Base-by-base conservation (phyloP, 306 rosid species). In the Carpinus viminea region DNA sequence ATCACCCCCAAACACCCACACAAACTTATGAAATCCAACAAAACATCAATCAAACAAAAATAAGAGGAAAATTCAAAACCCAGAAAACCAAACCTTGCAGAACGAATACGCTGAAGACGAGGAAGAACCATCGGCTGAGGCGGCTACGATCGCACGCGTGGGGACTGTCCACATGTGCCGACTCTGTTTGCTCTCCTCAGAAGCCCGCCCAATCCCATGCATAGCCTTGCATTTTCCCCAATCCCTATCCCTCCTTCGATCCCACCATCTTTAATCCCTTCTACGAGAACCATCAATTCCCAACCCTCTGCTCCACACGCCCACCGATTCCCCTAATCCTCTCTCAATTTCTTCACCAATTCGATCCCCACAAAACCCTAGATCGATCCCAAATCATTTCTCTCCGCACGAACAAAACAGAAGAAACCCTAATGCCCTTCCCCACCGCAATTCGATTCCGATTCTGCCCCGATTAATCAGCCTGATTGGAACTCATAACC, bases 81-180 rank as follows among this genome's bases (percentile, higher is more conserved):
- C 15, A 41, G 21, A 61, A 72, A 12, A 61, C 28, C 83, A 82
- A 87, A 95, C 99, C 88, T 91, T 88, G 87, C 72, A 84, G 31
- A 83, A 87, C 78, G 77, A 84, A 90, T 82, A 86, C 41, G 72
- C 86, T 68, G 91, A 84, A 75, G 79, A 75, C 64, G 88, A 84
- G 80, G 91, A 89, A 66, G 51, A 68, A 68, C 65, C 65, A 84
- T 82, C 90, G 87, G 75, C 72, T 79, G 86, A 81, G 89, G 81
- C 68, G 84, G 83, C 97, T 92, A 90, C 96, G 91, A 91, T 81
- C 88, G 93, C 90, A 93, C 83, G 85, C 75, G 91, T 70, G 87
- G 85, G 91, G 92, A 91, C 96, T 83, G 96, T 93, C 99, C 96
- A 95, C 99, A 95, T 95, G 97, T 95, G 99, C 99, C 91, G 92